Conservation (phyloP, 306 rosid genomes). For the Gillenia trifoliata region DNA sequence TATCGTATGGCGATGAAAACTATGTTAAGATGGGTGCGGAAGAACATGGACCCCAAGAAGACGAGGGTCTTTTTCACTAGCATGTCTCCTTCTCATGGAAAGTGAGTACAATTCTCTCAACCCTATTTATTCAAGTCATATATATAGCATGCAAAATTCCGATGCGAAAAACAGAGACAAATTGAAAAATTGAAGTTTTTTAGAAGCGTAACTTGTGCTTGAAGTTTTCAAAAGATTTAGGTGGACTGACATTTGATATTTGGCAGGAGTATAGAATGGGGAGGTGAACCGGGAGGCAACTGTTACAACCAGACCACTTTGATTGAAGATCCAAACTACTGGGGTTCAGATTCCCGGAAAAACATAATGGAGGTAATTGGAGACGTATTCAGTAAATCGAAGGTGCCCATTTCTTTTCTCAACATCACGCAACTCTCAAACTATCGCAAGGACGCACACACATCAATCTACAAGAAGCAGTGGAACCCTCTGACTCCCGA, state of each 20-base stretch:
- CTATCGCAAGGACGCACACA: slow-evolving; percentile 87
- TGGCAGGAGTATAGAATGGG: slow-evolving; percentile 87
- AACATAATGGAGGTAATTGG: slow-evolving; percentile 80
- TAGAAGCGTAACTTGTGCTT: neutral
- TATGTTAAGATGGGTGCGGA: slow-evolving; percentile 83
- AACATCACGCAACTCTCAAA: slow-evolving; percentile 84
- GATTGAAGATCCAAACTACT: slow-evolving; percentile 55
- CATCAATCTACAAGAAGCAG: slow-evolving; percentile 88
- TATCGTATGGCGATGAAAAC: slow-evolving; percentile 95
- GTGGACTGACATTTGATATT: slow-evolving; percentile 1
- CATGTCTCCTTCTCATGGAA: slow-evolving; percentile 96
- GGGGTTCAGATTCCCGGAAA: slow-evolving; percentile 79
- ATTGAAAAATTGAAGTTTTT: neutral
- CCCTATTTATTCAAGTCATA: neutral
- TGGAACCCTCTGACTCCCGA: slow-evolving; percentile 75
- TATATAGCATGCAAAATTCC: neutral
- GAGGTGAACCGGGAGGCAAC: slow-evolving; percentile 54
- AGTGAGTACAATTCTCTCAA: slow-evolving; percentile 32
- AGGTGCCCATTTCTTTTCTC: slow-evolving; percentile 69
- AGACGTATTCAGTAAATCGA: slow-evolving; percentile 57
- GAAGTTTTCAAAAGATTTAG: neutral
- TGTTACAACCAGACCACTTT: slow-evolving; percentile 82
- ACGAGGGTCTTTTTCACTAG: slow-evolving; percentile 96
- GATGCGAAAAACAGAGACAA: neutral
- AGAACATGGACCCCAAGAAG: slow-evolving; percentile 77